phyloP scores from a whole-genome alignment of 371 early-diverging fungal genomes.

The Mortierella sp. region DNA sequence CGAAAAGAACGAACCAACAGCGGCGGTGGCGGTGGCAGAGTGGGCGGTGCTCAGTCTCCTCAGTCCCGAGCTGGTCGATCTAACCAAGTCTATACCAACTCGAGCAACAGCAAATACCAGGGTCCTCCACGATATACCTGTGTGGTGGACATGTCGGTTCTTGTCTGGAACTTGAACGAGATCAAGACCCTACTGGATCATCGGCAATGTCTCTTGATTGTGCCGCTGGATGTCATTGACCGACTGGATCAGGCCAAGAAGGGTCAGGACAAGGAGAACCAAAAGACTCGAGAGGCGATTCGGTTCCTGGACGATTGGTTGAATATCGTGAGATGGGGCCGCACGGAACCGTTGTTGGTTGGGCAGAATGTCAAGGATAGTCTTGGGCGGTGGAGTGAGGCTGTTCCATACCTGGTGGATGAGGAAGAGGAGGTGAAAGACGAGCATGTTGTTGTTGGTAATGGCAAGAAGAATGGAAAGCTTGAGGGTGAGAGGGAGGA shows the following conservation, averaged over 20 bases:
- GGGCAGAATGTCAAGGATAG: slow-evolving; percentile 50
- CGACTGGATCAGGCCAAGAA: slow-evolving; percentile 81
- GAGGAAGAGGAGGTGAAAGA: slow-evolving; percentile 6
- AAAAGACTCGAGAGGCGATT: slow-evolving; percentile 81
- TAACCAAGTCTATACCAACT: slow-evolving; percentile 6
- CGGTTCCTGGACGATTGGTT: slow-evolving; percentile 80
- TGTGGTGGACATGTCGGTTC: slow-evolving; percentile 45
- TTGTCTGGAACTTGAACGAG: slow-evolving; percentile 47
- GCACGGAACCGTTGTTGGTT: slow-evolving; percentile 34
- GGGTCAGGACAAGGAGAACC: slow-evolving; percentile 72
- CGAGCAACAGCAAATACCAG: slow-evolving; percentile 13
- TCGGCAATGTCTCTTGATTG: slow-evolving; percentile 38
- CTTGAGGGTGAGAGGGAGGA: background rate
- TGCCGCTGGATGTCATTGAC: slow-evolving; percentile 69
- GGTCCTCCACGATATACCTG: slow-evolving; percentile 39
- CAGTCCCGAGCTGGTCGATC: slow-evolving; percentile 11
- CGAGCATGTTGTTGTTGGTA: background rate
- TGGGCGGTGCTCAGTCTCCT: background rate
- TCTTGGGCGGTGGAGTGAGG: slow-evolving; percentile 51
- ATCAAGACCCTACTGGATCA: slow-evolving; percentile 47
- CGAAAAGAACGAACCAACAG: slow-evolving; percentile 8
- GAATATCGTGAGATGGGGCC: slow-evolving; percentile 36
- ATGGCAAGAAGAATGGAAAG: background rate
- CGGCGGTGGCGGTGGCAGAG: background rate
- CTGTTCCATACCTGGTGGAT: slow-evolving; percentile 29